Evolutionary conservation across 2,329 filamentous ascomycete species (phyloP), one percentile per base, ranked within the genome.

Genomic region (Colletotrichum abscissum): DNA sequence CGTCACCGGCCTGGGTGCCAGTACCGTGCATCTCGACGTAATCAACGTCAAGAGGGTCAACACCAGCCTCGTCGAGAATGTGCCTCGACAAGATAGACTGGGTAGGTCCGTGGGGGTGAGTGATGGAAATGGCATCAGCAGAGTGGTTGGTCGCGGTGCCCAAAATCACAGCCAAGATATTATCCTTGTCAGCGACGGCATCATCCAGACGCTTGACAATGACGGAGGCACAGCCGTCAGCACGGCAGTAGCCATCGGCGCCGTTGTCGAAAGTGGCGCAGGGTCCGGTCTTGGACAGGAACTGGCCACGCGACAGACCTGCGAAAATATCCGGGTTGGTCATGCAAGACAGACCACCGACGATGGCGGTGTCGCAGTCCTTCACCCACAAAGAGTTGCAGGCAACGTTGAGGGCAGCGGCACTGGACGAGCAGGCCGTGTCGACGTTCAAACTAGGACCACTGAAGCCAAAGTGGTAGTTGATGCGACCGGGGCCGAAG

Each of bases 21-120:
- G 95, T 97, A 16, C 94, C 95, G 81, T 97, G 94, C 92, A 97
- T 95, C 82, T 97, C 95, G 9, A 97, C 92, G 78, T 96, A 97
- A 81, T 91, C 91, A 62, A 97, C 88, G 75, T 95, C 93, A 63
- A 91, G 88, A 1, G 94, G 92, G 78, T 95, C 92, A 26, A 97
- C 88, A 72, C 92, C 92, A 55, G 93, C 92, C 56, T 93, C 89
- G 60, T 92, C 89, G 1, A 97, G 86, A 33, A 97, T 91, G 52
- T 90, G 87, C 69, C 89, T 89, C 78, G 93, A 96, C 12, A 97
- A 84, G 60, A 89, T 86, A 14, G 93, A 90, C 81, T 97, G 95
- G 0, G 93, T 92, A 16, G 90, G 92, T 4, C 91, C 93, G 80
- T 97, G 94, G 1, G 95, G 95, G 71, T 94, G 93, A 0, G 94